A percentile compares a stretch with the other conserved stretches of the same genome.
Conservation (phyloP, 495 filamentous ascomycete species). For the Tuber microsphaerosporum region DNA sequence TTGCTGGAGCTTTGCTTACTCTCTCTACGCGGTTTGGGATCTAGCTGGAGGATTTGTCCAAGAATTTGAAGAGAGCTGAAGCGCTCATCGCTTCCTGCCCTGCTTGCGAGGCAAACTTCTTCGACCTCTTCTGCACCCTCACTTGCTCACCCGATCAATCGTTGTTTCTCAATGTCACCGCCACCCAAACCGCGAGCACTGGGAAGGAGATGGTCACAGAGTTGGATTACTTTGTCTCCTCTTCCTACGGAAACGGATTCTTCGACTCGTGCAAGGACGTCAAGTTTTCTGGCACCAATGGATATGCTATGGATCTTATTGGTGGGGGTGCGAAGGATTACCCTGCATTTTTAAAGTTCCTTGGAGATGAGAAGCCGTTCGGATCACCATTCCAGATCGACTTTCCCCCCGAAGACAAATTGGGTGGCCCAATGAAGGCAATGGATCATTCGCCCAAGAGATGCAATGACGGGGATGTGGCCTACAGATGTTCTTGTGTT, state of each 20-base stretch:
- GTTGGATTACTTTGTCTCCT: constrained; percentile 80
- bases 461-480: constrained; percentile 79
- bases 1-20: constrained; percentile 33
- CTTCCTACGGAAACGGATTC: constrained; percentile 80
- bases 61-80: constrained; percentile 78
- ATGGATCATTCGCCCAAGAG: constrained; percentile 67
- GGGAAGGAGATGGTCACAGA: constrained; percentile 73
- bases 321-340: constrained; percentile 93
- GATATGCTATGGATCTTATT: constrained; percentile 87
- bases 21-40: background rate
- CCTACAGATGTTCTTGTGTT: constrained; percentile 83
- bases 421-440: constrained; percentile 49
- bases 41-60: constrained; percentile 67
- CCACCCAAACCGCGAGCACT: constrained; percentile 56
- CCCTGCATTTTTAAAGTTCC: constrained; percentile 71
- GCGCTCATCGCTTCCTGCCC: constrained; percentile 85
- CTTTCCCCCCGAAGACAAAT: constrained; percentile 56
- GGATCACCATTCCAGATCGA: constrained; percentile 98
- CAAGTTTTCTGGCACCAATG: constrained; percentile 89
- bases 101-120: constrained; percentile 94
- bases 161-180: constrained; percentile 87
- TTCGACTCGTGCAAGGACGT: constrained; percentile 98
- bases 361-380: constrained; percentile 80
- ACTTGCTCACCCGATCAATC: constrained; percentile 96
- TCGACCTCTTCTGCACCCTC: constrained; percentile 93